Percentiles rank a stretch among this genome's conserved stretches.
These are phyloP conservation scores for Cryptococcus sp. DNA, from an alignment of 1,284 basidiomycete species.

Conservation along the genomic window DNA sequence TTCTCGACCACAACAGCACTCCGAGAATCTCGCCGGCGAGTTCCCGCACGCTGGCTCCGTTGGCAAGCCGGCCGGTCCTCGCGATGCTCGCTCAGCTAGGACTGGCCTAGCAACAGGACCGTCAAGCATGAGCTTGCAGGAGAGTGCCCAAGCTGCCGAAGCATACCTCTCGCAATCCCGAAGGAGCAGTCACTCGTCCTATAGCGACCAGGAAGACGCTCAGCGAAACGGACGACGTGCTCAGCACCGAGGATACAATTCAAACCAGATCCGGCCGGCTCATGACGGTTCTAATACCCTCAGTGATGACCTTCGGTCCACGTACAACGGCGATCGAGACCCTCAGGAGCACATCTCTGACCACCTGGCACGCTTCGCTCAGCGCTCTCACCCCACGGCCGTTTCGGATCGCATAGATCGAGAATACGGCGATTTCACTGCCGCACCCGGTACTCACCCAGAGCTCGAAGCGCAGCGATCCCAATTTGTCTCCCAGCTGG, in stretches of 20 bases:
- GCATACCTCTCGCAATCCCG: neutral
- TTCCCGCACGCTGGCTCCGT: neutral
- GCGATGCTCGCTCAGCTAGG: too few species aligned
- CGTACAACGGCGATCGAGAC: neutral
- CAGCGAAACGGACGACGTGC: neutral
- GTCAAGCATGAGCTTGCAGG: neutral
- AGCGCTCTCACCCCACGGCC: neutral
- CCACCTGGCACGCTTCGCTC: neutral
- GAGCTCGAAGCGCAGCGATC: conserved; percentile 1
- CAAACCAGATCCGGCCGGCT: neutral
- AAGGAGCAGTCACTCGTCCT: neutral
- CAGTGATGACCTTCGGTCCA: neutral
- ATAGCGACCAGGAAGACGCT: neutral
- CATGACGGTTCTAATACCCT: neutral
- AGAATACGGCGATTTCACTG: too few species aligned
- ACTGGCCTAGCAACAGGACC: neutral
- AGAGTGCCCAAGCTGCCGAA: neutral
- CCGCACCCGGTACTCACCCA: neutral
- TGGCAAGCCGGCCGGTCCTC: neutral
- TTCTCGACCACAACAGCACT: conserved; percentile 2
- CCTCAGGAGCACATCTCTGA: neutral
- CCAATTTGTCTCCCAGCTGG: neutral
- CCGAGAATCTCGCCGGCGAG: too few species aligned
- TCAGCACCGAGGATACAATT: neutral
- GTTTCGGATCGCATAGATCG: too few species aligned